Evolutionary conservation across 805 yeast genomes (phyloP).

Genomic region (Hemisphaericaspora nanyangensis): DNA sequence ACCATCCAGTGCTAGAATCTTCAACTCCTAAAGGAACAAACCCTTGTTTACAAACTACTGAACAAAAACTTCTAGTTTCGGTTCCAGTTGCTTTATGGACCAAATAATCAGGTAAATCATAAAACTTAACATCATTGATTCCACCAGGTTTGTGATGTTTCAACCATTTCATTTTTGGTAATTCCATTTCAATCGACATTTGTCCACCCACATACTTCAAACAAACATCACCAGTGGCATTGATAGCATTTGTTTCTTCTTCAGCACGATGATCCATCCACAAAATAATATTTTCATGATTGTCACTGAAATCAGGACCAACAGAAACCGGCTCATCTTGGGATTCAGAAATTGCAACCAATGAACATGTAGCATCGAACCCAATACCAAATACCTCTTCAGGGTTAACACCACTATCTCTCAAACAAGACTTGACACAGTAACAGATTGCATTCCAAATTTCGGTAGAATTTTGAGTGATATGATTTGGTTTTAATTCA

Average conservation of each 20-base stretch:
- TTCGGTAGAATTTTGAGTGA: conserved; percentile 85
- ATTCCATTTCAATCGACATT: conserved; percentile 98
- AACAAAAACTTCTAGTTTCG: conserved; percentile 84
- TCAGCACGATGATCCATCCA: conserved; percentile 99
- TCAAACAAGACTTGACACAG: conserved; percentile 71
- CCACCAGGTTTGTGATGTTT: conserved; percentile 73
- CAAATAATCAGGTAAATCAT: conserved; percentile 87
- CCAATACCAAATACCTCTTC: conserved; percentile 78
- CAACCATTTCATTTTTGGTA: conserved; percentile 96
- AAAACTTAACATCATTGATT: conserved; percentile 67
- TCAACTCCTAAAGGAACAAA: conserved; percentile 91
- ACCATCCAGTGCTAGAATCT: conserved; percentile 85
- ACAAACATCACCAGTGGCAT: conserved; percentile 72
- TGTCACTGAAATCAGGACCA: conserved; percentile 81
- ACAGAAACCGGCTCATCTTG: conserved; percentile 75
- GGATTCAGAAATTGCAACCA: conserved; percentile 70
- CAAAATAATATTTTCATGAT: conserved; percentile 75
- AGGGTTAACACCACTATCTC: conserved; percentile 72
- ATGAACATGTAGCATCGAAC: conserved; percentile 95
- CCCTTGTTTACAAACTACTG: conserved; percentile 95
- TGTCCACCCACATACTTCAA: conserved; percentile 93
- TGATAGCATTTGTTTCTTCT: conserved; percentile 74
- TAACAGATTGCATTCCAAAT: conserved; percentile 87
- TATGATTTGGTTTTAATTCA: conserved; percentile 66
- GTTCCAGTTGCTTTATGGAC: conserved; percentile 88